Base-by-base conservation (phyloP, 1,139 yeast species). In the Diutina rugosa region DNA sequence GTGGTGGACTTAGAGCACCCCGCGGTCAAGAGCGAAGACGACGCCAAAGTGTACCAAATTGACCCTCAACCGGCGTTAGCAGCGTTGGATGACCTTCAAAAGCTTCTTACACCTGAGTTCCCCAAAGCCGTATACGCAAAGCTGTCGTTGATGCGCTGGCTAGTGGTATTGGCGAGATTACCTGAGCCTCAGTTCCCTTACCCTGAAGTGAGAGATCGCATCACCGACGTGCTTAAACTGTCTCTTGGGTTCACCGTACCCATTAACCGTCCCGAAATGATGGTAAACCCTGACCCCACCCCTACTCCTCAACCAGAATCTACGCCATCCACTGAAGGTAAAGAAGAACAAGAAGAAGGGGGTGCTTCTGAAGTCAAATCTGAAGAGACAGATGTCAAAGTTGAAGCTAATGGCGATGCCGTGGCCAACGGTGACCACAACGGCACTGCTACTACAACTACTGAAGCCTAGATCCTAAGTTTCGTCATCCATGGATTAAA, bases 81-180 rank as follows among this genome's bases (percentile, higher is more conserved):
- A 4, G 53, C 29, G 28, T 32, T 49, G 29, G 18, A 8, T n/a
- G 32, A 49, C 10, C 28, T 49, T 16, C 14, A 32, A 9, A 16
- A n/a, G 6, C n/a, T 49, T 3, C 18, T 49, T n/a, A 32, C 53
- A 12, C 28, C 18, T 18, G 53, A 16, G 16, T 30, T 49, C n/a
- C 53, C 53, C 3, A 30, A 32, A 32, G 16, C 29, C 10, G n/a
- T 49, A 3, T 49, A 49, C 32, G 26, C 44, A 2, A 32, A 49
- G 29, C 53, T 49, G 53, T 16, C 29, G 44, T 30, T 49, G 35
- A 49, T 49, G 53, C 26, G 53, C 9, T 49, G 53, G 53, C 32
- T 49, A 3, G 28, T 49, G 26, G 53, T 49, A 12, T 49, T 49
- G 45, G 53, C 53, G 3, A 10, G 53, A 10, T 29, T 49, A 38